Conservation (phyloP, 164 flowering plant genomes). For the Houttuynia cordata region DNA sequence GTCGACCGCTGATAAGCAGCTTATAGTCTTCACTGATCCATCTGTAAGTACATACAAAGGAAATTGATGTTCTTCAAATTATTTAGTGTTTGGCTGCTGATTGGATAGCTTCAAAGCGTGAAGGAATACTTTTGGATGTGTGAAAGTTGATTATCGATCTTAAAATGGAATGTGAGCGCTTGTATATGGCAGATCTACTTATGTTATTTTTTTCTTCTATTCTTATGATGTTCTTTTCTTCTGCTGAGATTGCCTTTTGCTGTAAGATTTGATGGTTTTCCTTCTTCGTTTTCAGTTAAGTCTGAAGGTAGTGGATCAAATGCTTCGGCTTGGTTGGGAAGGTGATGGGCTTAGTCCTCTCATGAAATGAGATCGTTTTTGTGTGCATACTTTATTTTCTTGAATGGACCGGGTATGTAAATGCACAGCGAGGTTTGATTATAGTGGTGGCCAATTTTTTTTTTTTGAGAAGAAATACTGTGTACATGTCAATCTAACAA, state of each 20-base stretch:
- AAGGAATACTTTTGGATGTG: no score
- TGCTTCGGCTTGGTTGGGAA: constrained; percentile 99
- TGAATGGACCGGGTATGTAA: not conserved
- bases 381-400: not conserved
- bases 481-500: not conserved
- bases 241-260: not conserved
- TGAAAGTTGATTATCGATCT: no score
- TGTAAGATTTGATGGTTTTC: constrained; percentile 3
- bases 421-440: not conserved
- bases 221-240: not conserved
- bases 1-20: constrained; percentile 74
- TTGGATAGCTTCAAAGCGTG: not conserved
- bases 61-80: not conserved
- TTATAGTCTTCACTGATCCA: constrained; percentile 92
- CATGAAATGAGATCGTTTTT: constrained; percentile 33
- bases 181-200: no score
- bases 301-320: constrained; percentile 89
- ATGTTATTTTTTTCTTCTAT: no score
- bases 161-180: no score
- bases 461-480: not conserved
- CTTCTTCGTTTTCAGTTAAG: constrained; percentile 56
- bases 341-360: constrained; percentile 87
- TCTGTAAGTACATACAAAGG: constrained; percentile 46
- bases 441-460: not conserved
- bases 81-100: not conserved